Conservation (phyloP, 495 filamentous ascomycete species). For the Xylaria cubensis region DNA sequence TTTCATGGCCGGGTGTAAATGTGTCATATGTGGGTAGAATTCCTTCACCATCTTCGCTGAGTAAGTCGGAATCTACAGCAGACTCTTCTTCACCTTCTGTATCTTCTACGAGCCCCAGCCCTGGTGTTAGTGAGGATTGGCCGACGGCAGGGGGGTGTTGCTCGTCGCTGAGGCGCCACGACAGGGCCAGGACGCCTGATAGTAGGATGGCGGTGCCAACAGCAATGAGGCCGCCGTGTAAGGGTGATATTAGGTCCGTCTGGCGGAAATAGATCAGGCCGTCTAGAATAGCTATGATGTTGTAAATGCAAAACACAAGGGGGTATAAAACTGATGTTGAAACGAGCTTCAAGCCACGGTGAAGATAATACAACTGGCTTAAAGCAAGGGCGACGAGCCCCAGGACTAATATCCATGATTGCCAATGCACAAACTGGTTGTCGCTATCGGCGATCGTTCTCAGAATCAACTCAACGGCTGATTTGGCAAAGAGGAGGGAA, state of each 20-base stretch:
- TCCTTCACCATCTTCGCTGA: slow-evolving; percentile 43
- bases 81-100: slow-evolving; percentile 63
- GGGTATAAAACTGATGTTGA: slow-evolving; percentile 97
- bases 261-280: slow-evolving; percentile 97
- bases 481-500: slow-evolving; percentile 91
- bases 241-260: slow-evolving; percentile 72
- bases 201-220: slow-evolving; percentile 88
- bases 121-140: slow-evolving; percentile 69
- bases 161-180: slow-evolving; percentile 87
- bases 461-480: slow-evolving; percentile 94
- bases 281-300: slow-evolving; percentile 97
- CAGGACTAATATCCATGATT: slow-evolving; percentile 93
- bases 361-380: slow-evolving; percentile 92
- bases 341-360: slow-evolving; percentile 89
- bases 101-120: slow-evolving; percentile 71
- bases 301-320: slow-evolving; percentile 98
- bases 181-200: slow-evolving; percentile 86
- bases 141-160: slow-evolving; percentile 63
- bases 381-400: slow-evolving; percentile 83
- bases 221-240: slow-evolving; percentile 83
- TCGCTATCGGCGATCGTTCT: slow-evolving; percentile 83
- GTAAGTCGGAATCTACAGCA: slow-evolving; percentile 52
- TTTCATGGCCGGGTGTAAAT: slow-evolving; percentile 49
- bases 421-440: slow-evolving; percentile 97
- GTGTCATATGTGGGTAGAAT: slow-evolving; percentile 52